Percentiles rank a stretch among this genome's conserved stretches.
Conservation (phyloP, 73 alveolate species). For the Symbiodinium natans region DNA sequence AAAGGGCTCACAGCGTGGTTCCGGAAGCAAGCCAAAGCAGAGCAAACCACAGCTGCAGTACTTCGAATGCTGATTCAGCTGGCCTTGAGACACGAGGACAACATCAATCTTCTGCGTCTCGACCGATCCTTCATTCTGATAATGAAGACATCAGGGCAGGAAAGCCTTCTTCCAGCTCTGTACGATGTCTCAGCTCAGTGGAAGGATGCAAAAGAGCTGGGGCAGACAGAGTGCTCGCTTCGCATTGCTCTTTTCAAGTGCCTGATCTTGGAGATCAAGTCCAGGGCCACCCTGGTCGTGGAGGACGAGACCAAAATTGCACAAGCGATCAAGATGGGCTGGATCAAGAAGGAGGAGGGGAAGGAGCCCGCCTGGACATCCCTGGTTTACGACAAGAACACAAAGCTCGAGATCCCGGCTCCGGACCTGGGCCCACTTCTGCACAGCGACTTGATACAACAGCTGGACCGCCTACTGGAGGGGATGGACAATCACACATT, state of each 20-base stretch:
- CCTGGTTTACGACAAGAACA: background rate
- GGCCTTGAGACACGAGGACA: background rate
- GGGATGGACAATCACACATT: too few species aligned
- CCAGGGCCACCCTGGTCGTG: background rate
- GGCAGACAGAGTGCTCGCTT: background rate
- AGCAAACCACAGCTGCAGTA: too few species aligned
- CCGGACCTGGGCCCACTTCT: background rate
- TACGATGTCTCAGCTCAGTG: background rate
- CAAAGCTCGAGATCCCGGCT: background rate
- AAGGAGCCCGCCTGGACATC: background rate
- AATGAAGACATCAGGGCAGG: background rate
- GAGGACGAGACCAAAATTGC: background rate
- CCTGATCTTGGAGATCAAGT: background rate
- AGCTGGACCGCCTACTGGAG: background rate
- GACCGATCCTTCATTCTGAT: background rate
- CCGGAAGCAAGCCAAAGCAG: too few species aligned
- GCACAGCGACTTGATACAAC: background rate
- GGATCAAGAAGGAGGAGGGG: background rate
- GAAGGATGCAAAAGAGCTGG: background rate
- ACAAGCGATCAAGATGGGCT: background rate
- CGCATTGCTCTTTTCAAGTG: background rate
- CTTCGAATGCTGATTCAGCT: too few species aligned
- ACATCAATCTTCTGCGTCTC: background rate
- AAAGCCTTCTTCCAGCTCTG: background rate
- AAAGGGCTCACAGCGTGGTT: too few species aligned